These are phyloP conservation scores for Gamsiella multidivaricata DNA, from an alignment of 192 early-diverging fungal species.

Conservation along the genomic window DNA sequence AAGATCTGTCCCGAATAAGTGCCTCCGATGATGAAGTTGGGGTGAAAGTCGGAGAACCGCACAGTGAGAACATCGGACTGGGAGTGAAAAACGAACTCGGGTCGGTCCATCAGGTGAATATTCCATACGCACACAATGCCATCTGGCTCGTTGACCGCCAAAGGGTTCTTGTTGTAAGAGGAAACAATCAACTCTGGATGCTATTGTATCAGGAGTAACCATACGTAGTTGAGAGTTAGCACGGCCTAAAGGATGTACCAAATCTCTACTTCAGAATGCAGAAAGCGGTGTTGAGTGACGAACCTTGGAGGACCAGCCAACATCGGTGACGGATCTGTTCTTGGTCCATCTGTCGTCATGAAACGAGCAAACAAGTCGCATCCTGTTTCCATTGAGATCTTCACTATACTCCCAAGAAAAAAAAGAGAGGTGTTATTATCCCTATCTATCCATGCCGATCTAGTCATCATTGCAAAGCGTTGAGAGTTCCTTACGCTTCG, in stretches of 20 bases:
- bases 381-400: conserved; percentile 70
- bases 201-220: conserved; percentile 36
- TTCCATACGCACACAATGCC: conserved; percentile 98
- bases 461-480: neutral
- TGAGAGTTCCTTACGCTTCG: conserved; percentile 56
- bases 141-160: conserved; percentile 90
- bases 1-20: conserved; percentile 98
- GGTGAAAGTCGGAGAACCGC: conserved; percentile 92
- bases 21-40: conserved; percentile 91
- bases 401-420: conserved; percentile 54
- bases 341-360: conserved; percentile 87
- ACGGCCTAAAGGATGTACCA: neutral
- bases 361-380: conserved; percentile 79
- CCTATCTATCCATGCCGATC: too few relatives aligned
- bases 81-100: conserved; percentile 95
- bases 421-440: too few relatives aligned
- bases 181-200: conserved; percentile 90
- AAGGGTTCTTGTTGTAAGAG: conserved; percentile 92
- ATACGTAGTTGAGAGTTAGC: neutral
- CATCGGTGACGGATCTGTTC: conserved; percentile 91
- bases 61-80: conserved; percentile 93
- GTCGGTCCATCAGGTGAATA: conserved; percentile 83
- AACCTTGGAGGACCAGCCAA: conserved; percentile 91
- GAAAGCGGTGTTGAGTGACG: neutral
- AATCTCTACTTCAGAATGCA: neutral